Evolutionary conservation across 805 yeast species (phyloP).

Genomic region (Candida yuanshanica): DNA sequence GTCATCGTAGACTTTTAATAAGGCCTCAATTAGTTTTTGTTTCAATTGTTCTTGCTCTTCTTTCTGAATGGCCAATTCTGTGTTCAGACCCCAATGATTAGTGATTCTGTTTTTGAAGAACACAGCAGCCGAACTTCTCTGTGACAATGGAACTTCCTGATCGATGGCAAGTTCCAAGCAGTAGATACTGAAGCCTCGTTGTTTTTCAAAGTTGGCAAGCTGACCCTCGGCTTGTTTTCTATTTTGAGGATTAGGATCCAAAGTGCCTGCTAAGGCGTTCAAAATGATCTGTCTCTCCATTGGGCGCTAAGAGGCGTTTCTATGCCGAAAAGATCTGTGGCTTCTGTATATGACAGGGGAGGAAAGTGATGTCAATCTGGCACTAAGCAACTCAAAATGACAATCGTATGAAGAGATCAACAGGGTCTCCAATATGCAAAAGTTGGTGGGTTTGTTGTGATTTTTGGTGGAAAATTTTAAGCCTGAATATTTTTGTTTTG

Average conservation of each 20-base stretch:
- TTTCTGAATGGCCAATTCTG: conserved; percentile 26
- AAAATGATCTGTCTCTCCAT: conserved; percentile 45
- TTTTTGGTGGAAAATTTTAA: background rate
- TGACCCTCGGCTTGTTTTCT: conserved; percentile 51
- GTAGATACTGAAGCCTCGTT: conserved; percentile 52
- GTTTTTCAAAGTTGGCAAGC: conserved; percentile 44
- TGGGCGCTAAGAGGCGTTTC: background rate
- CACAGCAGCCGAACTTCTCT: conserved; percentile 58
- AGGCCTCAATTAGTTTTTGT: conserved; percentile 46
- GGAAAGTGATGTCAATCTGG: no score
- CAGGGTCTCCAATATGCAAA: background rate
- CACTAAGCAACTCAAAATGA: background rate
- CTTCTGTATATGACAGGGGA: no score
- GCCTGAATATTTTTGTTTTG: background rate
- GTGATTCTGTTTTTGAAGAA: conserved; percentile 61
- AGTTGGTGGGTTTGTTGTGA: background rate
- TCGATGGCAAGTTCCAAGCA: conserved; percentile 46
- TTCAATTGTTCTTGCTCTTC: conserved; percentile 54
- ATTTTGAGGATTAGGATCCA: conserved; percentile 43
- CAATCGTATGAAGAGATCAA: background rate
- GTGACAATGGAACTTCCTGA: conserved; percentile 33
- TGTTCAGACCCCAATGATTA: conserved; percentile 42
- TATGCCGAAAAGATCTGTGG: no score
- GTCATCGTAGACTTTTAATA: conserved; percentile 38
- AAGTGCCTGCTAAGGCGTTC: conserved; percentile 45